Conservation (phyloP, 495 filamentous ascomycete genomes). For the Podospora fimiseda region DNA sequence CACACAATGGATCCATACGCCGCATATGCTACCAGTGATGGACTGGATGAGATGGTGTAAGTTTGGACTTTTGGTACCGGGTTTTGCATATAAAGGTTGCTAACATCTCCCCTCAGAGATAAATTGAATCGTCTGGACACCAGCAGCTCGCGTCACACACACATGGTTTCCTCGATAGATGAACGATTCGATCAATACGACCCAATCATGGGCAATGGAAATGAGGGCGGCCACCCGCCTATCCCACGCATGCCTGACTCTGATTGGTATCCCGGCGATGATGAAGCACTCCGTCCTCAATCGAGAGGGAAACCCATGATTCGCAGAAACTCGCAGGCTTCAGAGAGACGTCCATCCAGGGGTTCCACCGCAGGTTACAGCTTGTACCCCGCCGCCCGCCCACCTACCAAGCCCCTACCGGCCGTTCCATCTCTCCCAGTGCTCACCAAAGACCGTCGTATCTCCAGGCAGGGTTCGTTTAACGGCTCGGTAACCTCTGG, state of each 20-base stretch:
- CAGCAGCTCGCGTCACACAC: conserved; percentile 2
- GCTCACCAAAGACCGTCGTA: conserved; percentile 10
- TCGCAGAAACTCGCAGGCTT: conserved; percentile 17
- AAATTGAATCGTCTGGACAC: conserved; percentile 13
- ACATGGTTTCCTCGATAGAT: conserved; percentile 7
- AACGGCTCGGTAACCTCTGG: conserved; percentile 13
- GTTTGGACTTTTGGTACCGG: not conserved
- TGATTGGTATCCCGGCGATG: conserved; percentile 3
- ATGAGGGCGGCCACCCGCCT: conserved; percentile 4
- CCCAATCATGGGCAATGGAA: not conserved
- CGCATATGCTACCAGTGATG: conserved; percentile 1
- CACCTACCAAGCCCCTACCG: conserved; percentile 22
- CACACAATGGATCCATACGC: conserved; percentile 8
- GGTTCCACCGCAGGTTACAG: conserved; percentile 17
- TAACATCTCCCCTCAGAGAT: conserved; percentile 1
- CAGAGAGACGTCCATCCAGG: conserved; percentile 20
- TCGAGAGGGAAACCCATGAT: conserved; percentile 8
- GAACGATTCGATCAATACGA: conserved; percentile 12
- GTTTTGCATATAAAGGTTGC: not conserved
- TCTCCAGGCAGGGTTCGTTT: conserved; percentile 14
- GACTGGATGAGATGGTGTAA: conserved; percentile 17
- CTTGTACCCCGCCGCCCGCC: conserved; percentile 21
- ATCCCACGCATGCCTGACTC: conserved; percentile 5
- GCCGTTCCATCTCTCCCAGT: conserved; percentile 11
- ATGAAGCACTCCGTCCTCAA: conserved; percentile 7